Conservation (phyloP, 371 early-diverging fungal genomes). For the Circinella umbellata region DNA sequence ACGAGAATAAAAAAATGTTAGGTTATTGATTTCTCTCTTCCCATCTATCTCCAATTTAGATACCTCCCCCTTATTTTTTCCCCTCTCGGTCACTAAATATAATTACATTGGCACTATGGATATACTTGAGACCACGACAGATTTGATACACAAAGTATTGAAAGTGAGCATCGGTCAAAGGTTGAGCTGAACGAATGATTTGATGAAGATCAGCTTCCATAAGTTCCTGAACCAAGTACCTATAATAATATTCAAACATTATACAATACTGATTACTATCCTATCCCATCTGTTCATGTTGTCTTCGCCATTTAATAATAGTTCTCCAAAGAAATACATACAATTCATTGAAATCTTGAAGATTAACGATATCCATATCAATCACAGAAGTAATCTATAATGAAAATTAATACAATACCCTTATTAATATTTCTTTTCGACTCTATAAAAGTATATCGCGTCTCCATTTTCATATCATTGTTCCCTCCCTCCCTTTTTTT, state of each 20-base stretch:
- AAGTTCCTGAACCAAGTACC: constrained; percentile 87
- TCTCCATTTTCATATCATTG: not conserved
- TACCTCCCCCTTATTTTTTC: no score
- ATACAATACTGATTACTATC: not conserved
- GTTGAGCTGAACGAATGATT: constrained; percentile 96
- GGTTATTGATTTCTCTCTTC: no score
- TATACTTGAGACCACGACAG: constrained; percentile 96
- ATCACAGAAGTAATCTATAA: constrained; percentile 82
- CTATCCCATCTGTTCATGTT: not conserved
- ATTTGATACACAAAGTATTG: constrained; percentile 99
- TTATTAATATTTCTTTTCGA: no score
- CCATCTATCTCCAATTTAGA: no score
- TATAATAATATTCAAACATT: constrained; percentile 19
- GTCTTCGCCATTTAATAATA: no score
- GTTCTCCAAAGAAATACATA: constrained; percentile 33
- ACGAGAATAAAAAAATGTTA: not conserved
- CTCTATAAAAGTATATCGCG: no score
- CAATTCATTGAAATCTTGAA: constrained; percentile 84
- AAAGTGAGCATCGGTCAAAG: constrained; percentile 95
- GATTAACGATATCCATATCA: constrained; percentile 58
- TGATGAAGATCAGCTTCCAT: constrained; percentile 99
- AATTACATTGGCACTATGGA: constrained; percentile 97
- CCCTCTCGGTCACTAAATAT: no score
- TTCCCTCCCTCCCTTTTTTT: not conserved
- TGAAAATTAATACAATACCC: no score